Evolutionary conservation across 2,329 filamentous ascomycete species (phyloP).

Genomic region (Penicillium nordicum): DNA sequence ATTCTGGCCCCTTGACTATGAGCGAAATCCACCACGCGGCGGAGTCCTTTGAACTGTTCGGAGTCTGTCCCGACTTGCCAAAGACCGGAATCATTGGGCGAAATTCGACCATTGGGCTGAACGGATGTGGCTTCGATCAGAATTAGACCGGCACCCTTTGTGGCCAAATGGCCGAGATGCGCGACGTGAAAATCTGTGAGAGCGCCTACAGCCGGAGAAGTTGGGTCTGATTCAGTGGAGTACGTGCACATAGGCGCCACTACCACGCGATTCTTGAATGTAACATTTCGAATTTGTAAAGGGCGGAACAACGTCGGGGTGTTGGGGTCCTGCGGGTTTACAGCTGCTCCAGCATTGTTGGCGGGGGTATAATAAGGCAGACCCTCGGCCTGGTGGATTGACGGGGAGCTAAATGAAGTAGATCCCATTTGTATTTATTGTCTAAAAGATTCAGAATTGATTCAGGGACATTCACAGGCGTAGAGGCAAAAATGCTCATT

Average conservation of each 20-base stretch:
- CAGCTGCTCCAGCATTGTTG: slow-evolving; percentile 37
- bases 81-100: slow-evolving; percentile 58
- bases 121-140: slow-evolving; percentile 77
- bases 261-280: slow-evolving; percentile 63
- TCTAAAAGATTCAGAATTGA: neutral
- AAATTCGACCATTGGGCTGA: slow-evolving; percentile 72
- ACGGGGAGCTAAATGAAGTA: slow-evolving; percentile 10
- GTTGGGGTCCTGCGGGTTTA: slow-evolving; percentile 33
- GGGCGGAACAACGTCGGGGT: slow-evolving; percentile 57
- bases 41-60: slow-evolving; percentile 66
- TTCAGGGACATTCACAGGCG: neutral
- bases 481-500: neutral
- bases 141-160: slow-evolving; percentile 68
- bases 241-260: slow-evolving; percentile 64
- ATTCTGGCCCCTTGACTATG: slow-evolving; percentile 74
- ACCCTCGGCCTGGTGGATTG: slow-evolving; percentile 17
- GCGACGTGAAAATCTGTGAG: slow-evolving; percentile 76
- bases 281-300: slow-evolving; percentile 53
- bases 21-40: slow-evolving; percentile 67
- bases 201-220: slow-evolving; percentile 52
- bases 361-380: slow-evolving; percentile 40
- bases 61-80: slow-evolving; percentile 64
- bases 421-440: slow-evolving; percentile 7
- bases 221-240: slow-evolving; percentile 51
- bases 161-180: slow-evolving; percentile 73